A percentile compares a stretch with the other conserved stretches of the same genome.
Conservation (phyloP, 495 filamentous ascomycete species). For the Neurospora intermedia region DNA sequence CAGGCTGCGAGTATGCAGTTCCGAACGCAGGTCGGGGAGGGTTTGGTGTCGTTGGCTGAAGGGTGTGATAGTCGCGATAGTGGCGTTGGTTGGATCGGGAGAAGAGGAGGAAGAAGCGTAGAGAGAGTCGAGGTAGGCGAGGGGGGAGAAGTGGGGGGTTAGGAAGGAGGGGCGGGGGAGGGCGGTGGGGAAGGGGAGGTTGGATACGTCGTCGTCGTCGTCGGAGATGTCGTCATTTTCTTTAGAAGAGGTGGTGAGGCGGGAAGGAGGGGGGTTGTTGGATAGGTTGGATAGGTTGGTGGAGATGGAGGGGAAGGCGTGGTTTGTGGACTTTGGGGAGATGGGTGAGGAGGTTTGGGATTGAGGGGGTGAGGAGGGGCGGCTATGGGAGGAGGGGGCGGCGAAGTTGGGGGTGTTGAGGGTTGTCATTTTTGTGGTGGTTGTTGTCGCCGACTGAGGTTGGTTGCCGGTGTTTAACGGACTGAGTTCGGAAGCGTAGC, state of each 20-base stretch:
- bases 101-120: not conserved
- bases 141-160: slow-evolving; percentile 64
- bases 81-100: not conserved
- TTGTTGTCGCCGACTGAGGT: not conserved
- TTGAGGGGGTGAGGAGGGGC: slow-evolving; percentile 17
- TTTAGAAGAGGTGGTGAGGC: not conserved
- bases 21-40: slow-evolving; percentile 82
- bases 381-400: slow-evolving; percentile 17
- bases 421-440: not conserved
- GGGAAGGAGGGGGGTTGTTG: not conserved
- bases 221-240: slow-evolving; percentile 29
- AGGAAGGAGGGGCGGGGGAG: slow-evolving; percentile 68
- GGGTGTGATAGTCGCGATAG: slow-evolving; percentile 45
- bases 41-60: slow-evolving; percentile 60
- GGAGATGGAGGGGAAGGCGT: not conserved
- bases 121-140: slow-evolving; percentile 50
- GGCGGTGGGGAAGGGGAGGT: slow-evolving; percentile 74
- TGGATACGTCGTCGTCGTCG: slow-evolving; percentile 44
- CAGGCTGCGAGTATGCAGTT: slow-evolving; percentile 66
- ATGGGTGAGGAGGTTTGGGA: slow-evolving; percentile 22
- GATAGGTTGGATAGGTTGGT: slow-evolving; percentile 37
- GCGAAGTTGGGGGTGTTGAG: not conserved
- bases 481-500: not conserved
- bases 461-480: not conserved
- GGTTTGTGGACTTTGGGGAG: slow-evolving; percentile 16